Conservation (phyloP, 179 eudicot species). For the Heliamphora pulchella region DNA sequence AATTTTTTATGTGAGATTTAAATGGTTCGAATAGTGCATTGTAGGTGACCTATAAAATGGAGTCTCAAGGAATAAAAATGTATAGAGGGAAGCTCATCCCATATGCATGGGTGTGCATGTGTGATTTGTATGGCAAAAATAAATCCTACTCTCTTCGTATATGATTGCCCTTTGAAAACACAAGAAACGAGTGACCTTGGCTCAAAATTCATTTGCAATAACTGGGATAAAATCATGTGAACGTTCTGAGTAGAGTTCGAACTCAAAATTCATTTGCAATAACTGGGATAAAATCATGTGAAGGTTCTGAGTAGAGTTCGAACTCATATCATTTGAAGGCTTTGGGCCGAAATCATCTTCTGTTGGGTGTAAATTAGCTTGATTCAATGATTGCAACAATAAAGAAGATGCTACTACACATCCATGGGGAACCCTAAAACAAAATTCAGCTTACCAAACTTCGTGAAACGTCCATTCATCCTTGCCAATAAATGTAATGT, state of each 20-base stretch:
- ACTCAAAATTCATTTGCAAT: background rate
- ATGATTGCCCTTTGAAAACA: background rate
- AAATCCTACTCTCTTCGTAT: background rate
- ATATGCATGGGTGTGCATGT: background rate
- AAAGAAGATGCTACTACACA: background rate
- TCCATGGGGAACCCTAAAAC: background rate
- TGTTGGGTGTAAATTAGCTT: constrained; percentile 5
- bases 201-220: background rate
- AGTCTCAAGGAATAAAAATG: too few species aligned
- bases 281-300: background rate
- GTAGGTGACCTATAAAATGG: too few species aligned
- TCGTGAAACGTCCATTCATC: background rate
- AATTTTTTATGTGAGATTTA: too few species aligned
- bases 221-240: background rate
- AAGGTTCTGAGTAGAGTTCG: background rate
- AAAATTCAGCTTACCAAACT: too few species aligned
- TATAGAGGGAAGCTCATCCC: too few species aligned
- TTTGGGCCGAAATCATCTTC: background rate
- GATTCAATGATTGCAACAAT: background rate
- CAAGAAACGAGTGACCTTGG: too few species aligned
- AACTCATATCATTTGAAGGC: background rate
- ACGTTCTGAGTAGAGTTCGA: background rate
- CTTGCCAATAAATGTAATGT: background rate
- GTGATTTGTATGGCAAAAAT: background rate
- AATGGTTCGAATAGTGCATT: too few species aligned